A percentile compares a stretch with the other conserved stretches of the same genome.
phyloP scores from a whole-genome alignment of 2,329 filamentous ascomycete genomes.

The Colletotrichum sp. region DNA sequence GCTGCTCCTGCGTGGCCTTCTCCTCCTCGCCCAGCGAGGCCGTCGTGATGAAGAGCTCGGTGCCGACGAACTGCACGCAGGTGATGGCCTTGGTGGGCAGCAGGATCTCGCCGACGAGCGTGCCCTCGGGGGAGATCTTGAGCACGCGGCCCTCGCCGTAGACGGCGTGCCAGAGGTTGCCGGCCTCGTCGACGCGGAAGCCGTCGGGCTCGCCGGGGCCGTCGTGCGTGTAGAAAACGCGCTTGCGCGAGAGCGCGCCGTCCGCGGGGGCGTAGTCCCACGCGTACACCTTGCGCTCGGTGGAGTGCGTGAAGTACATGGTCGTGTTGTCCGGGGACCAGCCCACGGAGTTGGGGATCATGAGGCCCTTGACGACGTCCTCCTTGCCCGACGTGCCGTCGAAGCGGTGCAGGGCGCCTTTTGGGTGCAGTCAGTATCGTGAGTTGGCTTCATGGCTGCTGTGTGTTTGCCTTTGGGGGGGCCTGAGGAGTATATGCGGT shows the following conservation, averaged over 20 bases:
- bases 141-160: slow-evolving; percentile 80
- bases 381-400: slow-evolving; percentile 64
- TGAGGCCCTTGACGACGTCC: slow-evolving; percentile 66
- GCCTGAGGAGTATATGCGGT: neutral
- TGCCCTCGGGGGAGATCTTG: slow-evolving; percentile 72
- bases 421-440: neutral
- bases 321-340: slow-evolving; percentile 77
- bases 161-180: slow-evolving; percentile 89
- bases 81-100: slow-evolving; percentile 82
- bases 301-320: slow-evolving; percentile 85
- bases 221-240: slow-evolving; percentile 75
- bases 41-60: slow-evolving; percentile 78
- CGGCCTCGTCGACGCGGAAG: slow-evolving; percentile 81
- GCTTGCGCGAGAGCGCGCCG: slow-evolving; percentile 70
- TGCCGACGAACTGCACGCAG: slow-evolving; percentile 80
- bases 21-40: slow-evolving; percentile 70
- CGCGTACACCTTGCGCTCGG: slow-evolving; percentile 70
- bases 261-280: slow-evolving; percentile 74
- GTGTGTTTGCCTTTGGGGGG: neutral
- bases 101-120: slow-evolving; percentile 74
- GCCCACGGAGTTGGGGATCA: slow-evolving; percentile 84
- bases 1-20: slow-evolving; percentile 64
- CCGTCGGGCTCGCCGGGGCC: slow-evolving; percentile 78
- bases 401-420: slow-evolving; percentile 78
- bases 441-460: neutral